Percentiles rank a stretch among this genome's conserved stretches.
These are phyloP conservation scores for Fraxinus paxiana DNA, from an alignment of 305 asterid species.

Conservation along the genomic window DNA sequence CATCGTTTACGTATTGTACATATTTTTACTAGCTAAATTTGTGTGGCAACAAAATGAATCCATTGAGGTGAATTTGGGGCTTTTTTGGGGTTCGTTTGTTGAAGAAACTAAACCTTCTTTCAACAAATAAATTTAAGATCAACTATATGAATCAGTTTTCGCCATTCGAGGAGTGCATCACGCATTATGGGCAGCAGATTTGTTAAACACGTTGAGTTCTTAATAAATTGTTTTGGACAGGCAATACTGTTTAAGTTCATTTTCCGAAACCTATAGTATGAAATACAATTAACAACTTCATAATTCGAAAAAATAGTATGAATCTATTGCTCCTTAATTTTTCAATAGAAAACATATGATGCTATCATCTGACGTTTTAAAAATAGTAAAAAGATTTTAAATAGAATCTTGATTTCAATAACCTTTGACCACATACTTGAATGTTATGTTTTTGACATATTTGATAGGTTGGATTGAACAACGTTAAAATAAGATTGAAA, in stretches of 20 bases:
- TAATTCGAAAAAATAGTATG: not conserved
- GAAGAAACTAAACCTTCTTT: not conserved
- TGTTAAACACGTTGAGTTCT: not conserved
- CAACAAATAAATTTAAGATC: not conserved
- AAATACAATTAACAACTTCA: not conserved
- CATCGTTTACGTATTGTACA: conserved; percentile 12
- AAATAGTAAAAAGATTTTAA: not conserved
- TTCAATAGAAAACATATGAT: not conserved
- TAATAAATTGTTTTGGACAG: not conserved
- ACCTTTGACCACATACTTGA: not conserved
- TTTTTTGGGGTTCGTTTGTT: not conserved
- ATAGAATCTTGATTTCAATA: not conserved
- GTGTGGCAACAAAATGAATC: not conserved
- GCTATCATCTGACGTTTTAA: not conserved
- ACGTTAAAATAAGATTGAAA: not conserved
- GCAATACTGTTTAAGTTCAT: not conserved
- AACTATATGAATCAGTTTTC: not conserved
- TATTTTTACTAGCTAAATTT: not conserved
- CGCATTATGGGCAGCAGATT: not conserved
- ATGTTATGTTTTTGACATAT: not conserved
- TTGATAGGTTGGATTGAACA: not conserved
- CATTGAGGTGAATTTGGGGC: conserved; percentile 3
- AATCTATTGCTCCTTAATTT: not conserved
- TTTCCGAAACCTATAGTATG: not conserved
- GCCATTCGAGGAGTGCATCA: not conserved